Evolutionary conservation across 441 rosid species (phyloP).

Genomic region (Isatis lusitanica): DNA sequence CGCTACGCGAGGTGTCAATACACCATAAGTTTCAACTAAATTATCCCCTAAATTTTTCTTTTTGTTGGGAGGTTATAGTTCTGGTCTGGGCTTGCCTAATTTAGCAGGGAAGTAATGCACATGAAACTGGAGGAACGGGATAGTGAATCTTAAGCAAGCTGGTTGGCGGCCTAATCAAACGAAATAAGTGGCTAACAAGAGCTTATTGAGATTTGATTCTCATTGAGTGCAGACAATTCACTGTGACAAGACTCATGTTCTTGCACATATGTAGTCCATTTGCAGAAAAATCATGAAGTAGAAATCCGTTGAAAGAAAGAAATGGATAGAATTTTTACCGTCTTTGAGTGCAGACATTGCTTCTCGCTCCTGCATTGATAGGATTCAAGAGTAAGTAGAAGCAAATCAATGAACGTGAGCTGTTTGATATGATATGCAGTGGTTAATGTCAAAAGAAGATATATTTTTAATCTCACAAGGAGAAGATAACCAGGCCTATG

Average conservation of each 20-base stretch:
- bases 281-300: constrained; percentile 6
- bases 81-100: not conserved
- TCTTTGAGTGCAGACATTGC: constrained; percentile 64
- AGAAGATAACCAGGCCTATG: not conserved
- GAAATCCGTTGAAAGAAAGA: constrained; percentile 1
- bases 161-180: constrained; percentile 14
- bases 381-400: constrained; percentile 15
- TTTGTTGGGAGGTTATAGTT: not conserved
- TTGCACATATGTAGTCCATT: not conserved
- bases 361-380: constrained; percentile 60
- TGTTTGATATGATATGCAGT: constrained; percentile 9
- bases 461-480: not conserved
- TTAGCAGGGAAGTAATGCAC: constrained; percentile 4
- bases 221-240: not conserved
- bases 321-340: constrained; percentile 43
- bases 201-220: constrained; percentile 4
- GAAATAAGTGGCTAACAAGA: not conserved
- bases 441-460: constrained; percentile 7
- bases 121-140: not conserved
- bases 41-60: not conserved
- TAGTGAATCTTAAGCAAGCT: constrained; percentile 17
- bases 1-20: not conserved
- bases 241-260: not conserved
- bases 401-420: constrained; percentile 5
- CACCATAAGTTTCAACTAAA: not conserved